These are phyloP conservation scores for Aspergillus quadrilineatus DNA, from an alignment of 2,329 filamentous ascomycete species.

Conservation along the genomic window DNA sequence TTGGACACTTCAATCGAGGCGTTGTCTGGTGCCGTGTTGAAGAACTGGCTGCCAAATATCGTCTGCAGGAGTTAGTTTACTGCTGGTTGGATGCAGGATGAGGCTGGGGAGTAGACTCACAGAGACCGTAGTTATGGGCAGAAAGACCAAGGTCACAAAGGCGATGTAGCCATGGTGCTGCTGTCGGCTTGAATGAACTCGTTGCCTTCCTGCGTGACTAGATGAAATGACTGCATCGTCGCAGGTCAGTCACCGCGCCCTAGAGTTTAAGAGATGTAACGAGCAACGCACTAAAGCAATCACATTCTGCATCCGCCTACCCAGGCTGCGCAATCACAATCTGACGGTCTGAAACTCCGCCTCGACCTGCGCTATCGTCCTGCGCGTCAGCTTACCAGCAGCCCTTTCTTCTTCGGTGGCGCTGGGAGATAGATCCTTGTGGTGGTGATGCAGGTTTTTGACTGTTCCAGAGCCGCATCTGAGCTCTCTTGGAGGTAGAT, in stretches of 20 bases:
- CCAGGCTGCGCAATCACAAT: neutral
- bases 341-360: neutral
- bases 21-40: neutral
- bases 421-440: neutral
- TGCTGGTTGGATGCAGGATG: neutral
- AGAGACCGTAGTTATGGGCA: neutral
- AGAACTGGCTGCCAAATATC: slow-evolving; percentile 5
- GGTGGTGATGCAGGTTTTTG: neutral
- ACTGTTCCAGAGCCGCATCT: neutral
- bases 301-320: slow-evolving; percentile 2
- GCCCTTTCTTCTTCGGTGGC: neutral
- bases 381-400: neutral
- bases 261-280: neutral
- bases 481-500: slow-evolving; percentile 3
- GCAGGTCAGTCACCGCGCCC: neutral
- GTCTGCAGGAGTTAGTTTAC: neutral
- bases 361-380: neutral
- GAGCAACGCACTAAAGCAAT: neutral
- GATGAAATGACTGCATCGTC: neutral
- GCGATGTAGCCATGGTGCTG: slow-evolving; percentile 7
- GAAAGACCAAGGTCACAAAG: neutral
- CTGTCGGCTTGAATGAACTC: neutral
- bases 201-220: slow-evolving; percentile 3
- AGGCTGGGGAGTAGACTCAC: neutral
- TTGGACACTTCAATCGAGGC: neutral